A percentile compares a stretch with the other conserved stretches of the same genome.
Evolutionary conservation across 2,329 filamentous ascomycete species (phyloP).

Genomic region (Pyrenochaeta sp.): DNA sequence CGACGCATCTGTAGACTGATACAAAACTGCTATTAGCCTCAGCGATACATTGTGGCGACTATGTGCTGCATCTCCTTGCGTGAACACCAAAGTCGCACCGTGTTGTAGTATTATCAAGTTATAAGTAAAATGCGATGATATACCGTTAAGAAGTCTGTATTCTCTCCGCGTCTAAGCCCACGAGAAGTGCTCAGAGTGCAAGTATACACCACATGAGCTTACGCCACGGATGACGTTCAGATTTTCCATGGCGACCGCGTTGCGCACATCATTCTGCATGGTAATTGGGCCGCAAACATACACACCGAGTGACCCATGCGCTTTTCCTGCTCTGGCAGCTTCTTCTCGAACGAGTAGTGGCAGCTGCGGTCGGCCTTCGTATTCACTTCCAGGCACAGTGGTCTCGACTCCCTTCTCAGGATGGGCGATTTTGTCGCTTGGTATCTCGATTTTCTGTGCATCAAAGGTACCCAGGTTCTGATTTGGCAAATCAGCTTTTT

Average conservation of each 20-base stretch:
- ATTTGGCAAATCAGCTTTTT: constrained; percentile 3
- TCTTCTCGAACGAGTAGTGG: constrained; percentile 35
- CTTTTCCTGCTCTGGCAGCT: constrained; percentile 19
- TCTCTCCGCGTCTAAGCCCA: constrained; percentile 11
- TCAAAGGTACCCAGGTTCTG: background rate
- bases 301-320: constrained; percentile 39
- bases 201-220: constrained; percentile 50
- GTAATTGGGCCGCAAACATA: constrained; percentile 56
- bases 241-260: constrained; percentile 58
- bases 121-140: too few species aligned
- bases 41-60: too few species aligned
- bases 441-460: too few species aligned
- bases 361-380: constrained; percentile 47
- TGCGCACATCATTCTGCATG: constrained; percentile 59
- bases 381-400: constrained; percentile 24
- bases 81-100: too few species aligned
- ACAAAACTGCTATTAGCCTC: too few species aligned
- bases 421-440: constrained; percentile 20
- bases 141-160: too few species aligned
- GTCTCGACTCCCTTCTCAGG: background rate
- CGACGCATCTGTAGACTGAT: too few species aligned
- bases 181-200: constrained; percentile 59
- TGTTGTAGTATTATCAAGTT: too few species aligned
- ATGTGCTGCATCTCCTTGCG: too few species aligned
- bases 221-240: constrained; percentile 44